A percentile compares a stretch with the other conserved stretches of the same genome.
Conservation (phyloP, 768 basidiomycete genomes). For the Coprinopsis marcescibilis region DNA sequence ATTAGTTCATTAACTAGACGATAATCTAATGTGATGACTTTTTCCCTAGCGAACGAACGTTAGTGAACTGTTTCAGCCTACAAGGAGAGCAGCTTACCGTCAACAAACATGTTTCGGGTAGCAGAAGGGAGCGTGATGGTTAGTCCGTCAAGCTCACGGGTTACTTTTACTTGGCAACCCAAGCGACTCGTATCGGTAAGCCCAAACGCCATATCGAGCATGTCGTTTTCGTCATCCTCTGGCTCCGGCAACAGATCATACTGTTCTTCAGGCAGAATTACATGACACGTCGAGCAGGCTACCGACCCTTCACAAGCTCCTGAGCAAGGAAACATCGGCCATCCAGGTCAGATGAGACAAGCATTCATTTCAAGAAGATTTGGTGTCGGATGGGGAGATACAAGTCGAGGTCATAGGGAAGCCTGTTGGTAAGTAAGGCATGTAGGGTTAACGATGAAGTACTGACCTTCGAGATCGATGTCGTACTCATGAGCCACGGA, state of each 20-base stretch:
- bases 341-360: no score
- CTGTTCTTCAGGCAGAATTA: conserved; percentile 74
- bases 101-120: conserved; percentile 96
- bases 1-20: no score
- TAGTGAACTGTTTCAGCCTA: no score
- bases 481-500: conserved; percentile 93
- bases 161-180: conserved; percentile 75
- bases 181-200: conserved; percentile 88
- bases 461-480: conserved; percentile 88
- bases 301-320: conserved; percentile 96
- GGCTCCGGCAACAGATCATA: conserved; percentile 90
- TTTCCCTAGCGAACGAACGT: no score
- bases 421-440: conserved; percentile 1
- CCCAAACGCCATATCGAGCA: conserved; percentile 97
- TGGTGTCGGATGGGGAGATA: no score
- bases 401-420: no score
- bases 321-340: conserved; percentile 24
- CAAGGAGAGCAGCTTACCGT: conserved; percentile 67
- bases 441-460: conserved; percentile 1
- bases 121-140: conserved; percentile 82
- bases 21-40: no score
- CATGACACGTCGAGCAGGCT: conserved; percentile 96
- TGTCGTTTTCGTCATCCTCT: conserved; percentile 96
- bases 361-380: no score
- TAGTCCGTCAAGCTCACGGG: conserved; percentile 79